Evolutionary conservation across 2,329 filamentous ascomycete genomes (phyloP), one percentile per base, ranked within the genome.

Genomic region (Aureobasidium sp.): DNA sequence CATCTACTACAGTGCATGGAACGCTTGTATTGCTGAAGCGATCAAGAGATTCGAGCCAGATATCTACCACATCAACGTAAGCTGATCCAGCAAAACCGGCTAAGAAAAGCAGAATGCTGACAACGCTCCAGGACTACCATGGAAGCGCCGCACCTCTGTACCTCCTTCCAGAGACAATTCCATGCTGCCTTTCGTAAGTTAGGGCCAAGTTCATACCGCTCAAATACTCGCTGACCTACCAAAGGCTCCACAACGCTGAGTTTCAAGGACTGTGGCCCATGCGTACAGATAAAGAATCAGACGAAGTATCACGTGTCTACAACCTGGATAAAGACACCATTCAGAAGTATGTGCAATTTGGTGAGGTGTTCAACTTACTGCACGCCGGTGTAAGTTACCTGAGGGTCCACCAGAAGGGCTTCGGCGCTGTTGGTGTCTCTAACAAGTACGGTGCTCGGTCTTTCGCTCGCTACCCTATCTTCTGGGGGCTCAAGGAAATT

Each of bases 181-280:
- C 84, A 2, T 79, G 80, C 65, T 85, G 83, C 66, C 73, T 88
- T 6, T 87, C 85, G 1, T 55, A 20, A 42, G 51, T 42, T 8
- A 14, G 20, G 22, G 11, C 6, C 2, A 2, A 2, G 12, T 0
- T 15, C 6, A 48, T 27, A n/a, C 15, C 8, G 15, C 7, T 37
- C 20, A 17, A 27, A n/a, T 1, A 29, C 7, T 11, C n/a, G 9
- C 47, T 51, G 25, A 51, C 29, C 5, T 4, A 6, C n/a, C 36
- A 20, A 3, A 39, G 49, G 3, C 80, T 88, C 12, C 86, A 88
- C 71, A 88, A 88, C 66, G 85, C 85, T 55, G 85, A 88, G 65
- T 88, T 88, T 67, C 85, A 88, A 70, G 85, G 85, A 53, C 75
- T 87, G 31, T 88, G 85, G 85, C 84, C 84, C 0, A 86, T 88